These are phyloP conservation scores for Geotrichum phurueaensis DNA, from an alignment of 1,139 yeast genomes.

Conservation along the genomic window DNA sequence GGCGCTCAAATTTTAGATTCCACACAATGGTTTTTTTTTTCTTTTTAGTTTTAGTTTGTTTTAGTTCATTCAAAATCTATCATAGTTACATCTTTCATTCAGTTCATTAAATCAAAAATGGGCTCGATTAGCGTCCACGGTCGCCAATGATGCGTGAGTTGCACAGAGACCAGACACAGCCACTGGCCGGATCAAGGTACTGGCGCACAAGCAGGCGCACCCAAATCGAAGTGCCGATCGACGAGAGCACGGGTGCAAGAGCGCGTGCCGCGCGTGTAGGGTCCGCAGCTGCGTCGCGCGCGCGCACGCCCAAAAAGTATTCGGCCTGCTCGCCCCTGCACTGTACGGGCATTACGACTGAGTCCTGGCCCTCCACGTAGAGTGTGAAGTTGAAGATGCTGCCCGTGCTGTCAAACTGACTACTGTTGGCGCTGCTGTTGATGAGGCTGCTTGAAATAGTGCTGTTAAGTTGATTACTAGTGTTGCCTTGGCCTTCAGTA, in stretches of 20 bases:
- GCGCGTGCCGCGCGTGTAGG: background rate
- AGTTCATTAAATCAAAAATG: background rate
- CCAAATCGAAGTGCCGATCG: background rate
- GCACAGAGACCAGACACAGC: background rate
- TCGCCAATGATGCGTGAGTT: background rate
- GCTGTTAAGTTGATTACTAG: background rate
- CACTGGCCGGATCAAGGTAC: background rate
- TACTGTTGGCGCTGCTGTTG: background rate
- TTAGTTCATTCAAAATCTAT: background rate
- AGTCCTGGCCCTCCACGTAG: conserved; percentile 9
- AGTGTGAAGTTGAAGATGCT: background rate
- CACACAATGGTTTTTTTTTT: background rate
- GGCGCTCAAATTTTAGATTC: background rate
- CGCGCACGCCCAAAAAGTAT: conserved; percentile 1
- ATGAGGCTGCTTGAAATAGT: background rate
- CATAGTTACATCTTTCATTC: background rate
- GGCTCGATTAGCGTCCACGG: background rate
- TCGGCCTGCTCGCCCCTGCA: conserved; percentile 1
- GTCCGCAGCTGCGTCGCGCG: background rate
- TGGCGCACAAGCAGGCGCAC: background rate
- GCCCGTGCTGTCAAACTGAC: background rate
- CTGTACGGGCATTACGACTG: background rate
- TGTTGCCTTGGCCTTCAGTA: background rate
- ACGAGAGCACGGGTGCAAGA: background rate
- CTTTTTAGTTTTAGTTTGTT: background rate